Conservation (phyloP, 805 yeast species). For the Zygoascus ofunaensis region DNA sequence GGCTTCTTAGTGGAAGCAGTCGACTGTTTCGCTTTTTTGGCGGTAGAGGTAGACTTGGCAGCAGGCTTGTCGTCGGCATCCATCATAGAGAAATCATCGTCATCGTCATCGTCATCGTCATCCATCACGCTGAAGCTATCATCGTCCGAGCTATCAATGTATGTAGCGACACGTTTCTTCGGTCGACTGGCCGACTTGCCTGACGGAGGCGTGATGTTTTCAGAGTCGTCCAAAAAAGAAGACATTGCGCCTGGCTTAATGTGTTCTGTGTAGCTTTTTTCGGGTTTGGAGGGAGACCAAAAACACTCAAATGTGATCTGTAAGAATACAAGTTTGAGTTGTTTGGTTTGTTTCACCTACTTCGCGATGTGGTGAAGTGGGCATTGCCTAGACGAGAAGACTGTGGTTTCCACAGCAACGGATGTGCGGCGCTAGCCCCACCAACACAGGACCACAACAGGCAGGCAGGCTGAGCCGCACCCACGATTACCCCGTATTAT, state of each 20-base stretch:
- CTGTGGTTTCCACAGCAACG: no score
- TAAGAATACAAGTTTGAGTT: no score
- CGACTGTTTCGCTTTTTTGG: constrained; percentile 4
- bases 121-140: constrained; percentile 3
- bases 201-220: constrained; percentile 2
- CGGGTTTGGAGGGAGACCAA: no score
- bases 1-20: constrained; percentile 5
- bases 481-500: no score
- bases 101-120: constrained; percentile 14
- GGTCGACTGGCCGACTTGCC: background rate
- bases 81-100: constrained; percentile 5
- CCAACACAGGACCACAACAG: no score
- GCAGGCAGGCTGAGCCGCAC: no score
- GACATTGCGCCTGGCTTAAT: background rate
- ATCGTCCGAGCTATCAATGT: background rate
- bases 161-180: background rate
- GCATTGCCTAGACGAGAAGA: no score
- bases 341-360: no score
- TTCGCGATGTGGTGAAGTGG: no score
- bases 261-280: background rate
- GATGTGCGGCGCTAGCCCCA: no score
- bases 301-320: no score
- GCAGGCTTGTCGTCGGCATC: constrained; percentile 8
- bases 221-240: background rate
- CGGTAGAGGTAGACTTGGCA: constrained; percentile 6